Conservation (phyloP, 208 protist species). For the Acanthamoeba royreba region DNA sequence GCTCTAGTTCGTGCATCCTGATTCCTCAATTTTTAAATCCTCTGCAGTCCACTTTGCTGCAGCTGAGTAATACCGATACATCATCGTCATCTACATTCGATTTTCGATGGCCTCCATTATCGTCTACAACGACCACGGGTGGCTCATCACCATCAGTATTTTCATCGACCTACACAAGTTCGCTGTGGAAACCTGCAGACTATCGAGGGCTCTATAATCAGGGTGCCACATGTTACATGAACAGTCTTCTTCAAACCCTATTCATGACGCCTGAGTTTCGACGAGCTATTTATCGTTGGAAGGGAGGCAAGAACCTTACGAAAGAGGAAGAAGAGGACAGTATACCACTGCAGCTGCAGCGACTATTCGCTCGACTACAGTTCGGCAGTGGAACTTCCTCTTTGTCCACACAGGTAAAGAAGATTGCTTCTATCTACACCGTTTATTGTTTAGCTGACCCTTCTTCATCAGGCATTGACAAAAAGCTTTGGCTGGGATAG, state of each 20-base stretch:
- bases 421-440: neutral
- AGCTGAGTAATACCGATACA: neutral
- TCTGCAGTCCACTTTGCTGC: neutral
- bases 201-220: conserved; percentile 35
- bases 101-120: neutral
- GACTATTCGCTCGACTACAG: conserved; percentile 47
- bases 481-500: conserved; percentile 68
- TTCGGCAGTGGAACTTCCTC: neutral
- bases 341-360: conserved; percentile 56
- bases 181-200: neutral
- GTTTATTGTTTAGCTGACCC: neutral
- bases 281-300: neutral
- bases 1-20: neutral
- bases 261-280: conserved; percentile 71
- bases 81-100: neutral
- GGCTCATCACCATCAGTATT: neutral
- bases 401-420: neutral
- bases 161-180: neutral
- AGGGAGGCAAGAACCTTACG: neutral
- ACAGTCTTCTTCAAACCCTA: conserved; percentile 61
- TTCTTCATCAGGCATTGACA: neutral
- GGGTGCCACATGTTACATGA: conserved; percentile 72
- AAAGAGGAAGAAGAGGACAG: neutral
- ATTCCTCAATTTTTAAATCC: neutral
- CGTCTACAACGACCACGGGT: neutral